Evolutionary conservation across 192 early-diverging fungal species (phyloP).

Genomic region (Backusella liffmaniae): DNA sequence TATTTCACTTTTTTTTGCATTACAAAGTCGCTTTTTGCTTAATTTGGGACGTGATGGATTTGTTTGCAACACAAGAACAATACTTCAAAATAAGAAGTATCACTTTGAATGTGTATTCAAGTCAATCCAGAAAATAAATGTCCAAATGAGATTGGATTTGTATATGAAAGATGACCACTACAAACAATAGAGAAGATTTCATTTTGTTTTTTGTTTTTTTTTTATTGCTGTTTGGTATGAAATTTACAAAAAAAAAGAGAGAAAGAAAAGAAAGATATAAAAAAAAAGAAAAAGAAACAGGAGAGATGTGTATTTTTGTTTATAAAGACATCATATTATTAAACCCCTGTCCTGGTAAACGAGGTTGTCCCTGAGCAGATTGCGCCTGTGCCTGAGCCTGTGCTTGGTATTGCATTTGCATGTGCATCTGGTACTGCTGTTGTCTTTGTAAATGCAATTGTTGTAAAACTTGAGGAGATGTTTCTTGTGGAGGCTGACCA

Average conservation of each 20-base stretch:
- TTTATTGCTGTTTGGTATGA: slow-evolving; percentile 5
- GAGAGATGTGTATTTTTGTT: neutral
- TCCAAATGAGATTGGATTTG: too few species aligned
- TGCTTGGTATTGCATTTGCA: slow-evolving; percentile 12
- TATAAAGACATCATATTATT: slow-evolving; percentile 15
- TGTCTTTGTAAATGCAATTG: slow-evolving; percentile 6
- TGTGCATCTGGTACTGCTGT: slow-evolving; percentile 14
- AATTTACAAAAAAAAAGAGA: neutral
- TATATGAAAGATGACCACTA: too few species aligned
- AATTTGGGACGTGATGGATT: too few species aligned
- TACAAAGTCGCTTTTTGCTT: too few species aligned
- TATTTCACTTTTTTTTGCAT: neutral
- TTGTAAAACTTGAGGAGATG: neutral
- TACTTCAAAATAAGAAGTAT: too few species aligned
- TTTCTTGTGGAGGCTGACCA: neutral
- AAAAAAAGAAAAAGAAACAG: neutral
- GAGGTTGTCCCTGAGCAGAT: neutral
- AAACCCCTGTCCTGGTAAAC: slow-evolving; percentile 3
- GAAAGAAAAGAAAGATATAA: neutral
- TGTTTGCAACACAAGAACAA: too few species aligned
- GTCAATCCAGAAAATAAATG: too few species aligned
- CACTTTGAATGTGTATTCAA: too few species aligned
- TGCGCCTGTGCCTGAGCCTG: neutral
- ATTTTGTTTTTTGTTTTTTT: neutral
- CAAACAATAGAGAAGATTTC: neutral